Evolutionary conservation across 2,329 filamentous ascomycete species (phyloP), one percentile per base, ranked within the genome.

Genomic region (Aureobasidium sp.): DNA sequence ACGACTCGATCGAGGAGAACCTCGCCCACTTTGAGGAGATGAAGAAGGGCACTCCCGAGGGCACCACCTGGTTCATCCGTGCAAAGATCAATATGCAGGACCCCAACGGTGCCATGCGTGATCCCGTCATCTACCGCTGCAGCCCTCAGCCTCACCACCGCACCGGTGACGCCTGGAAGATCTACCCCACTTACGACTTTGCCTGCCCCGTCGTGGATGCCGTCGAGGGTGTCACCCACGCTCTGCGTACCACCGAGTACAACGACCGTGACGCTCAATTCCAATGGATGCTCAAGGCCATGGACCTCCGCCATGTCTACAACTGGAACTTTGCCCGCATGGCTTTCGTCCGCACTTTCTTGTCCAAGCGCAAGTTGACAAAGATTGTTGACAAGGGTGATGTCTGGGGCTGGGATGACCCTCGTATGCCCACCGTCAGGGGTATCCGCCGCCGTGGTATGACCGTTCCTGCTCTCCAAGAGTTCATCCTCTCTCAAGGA

Each of bases 91-190:
- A 87, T 1, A 80, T 86, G 59, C 88, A 95, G 68, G 86, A 93
- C 71, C 86, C 85, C 57, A 96, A 96, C 77, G 93, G 93, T 72
- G 88, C 91, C 50, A 84, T 96, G 79, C 81, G 91, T 59, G 91
- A 96, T 68, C 91, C 90, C n/a, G 90, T 96, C 69, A 91, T 96
- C 69, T 96, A 95, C 77, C 84, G 91, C 60, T 95, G 88, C 79
- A 94, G 91, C 63, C 75, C 79, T 2, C 65, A 76, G 40, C 69
- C 72, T 16, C 85, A 90, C 68, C 86, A 90, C 72, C 82, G 86
- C 61, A 90, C 86, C 1, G 86, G 86, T 34, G 78, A 75, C 54
- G 80, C 76, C 59, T 90, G 86, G 85, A 90, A 89, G 72, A 84
- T 88, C 66, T 90, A 90, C 70, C 86, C 86, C 35, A 90, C 84